Evolutionary conservation across 2,329 filamentous ascomycete species (phyloP).

Genomic region (Sarocladium oryzae): DNA sequence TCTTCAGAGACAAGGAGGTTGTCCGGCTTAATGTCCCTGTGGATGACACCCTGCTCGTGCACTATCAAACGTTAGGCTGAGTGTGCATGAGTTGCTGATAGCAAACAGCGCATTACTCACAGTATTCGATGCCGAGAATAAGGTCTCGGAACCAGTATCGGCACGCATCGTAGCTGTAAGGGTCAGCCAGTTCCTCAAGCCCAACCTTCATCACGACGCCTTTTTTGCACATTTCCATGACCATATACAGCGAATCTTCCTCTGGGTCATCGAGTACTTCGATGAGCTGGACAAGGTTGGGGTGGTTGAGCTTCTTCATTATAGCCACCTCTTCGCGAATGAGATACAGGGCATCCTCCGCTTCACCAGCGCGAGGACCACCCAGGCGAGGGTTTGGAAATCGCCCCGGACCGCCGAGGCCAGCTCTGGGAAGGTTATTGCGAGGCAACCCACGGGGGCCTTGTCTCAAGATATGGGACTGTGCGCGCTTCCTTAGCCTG

Average conservation of each 20-base stretch:
- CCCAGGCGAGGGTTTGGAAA: slow-evolving; percentile 10
- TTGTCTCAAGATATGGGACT: slow-evolving; percentile 72
- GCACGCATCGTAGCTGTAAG: slow-evolving; percentile 76
- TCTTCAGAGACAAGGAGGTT: slow-evolving; percentile 87
- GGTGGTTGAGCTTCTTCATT: slow-evolving; percentile 97
- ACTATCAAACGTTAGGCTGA: slow-evolving; percentile 44
- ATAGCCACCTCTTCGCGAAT: slow-evolving; percentile 97
- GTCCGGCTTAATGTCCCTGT: slow-evolving; percentile 96
- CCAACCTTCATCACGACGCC: slow-evolving; percentile 96
- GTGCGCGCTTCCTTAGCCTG: slow-evolving; percentile 78
- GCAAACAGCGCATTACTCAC: slow-evolving; percentile 43
- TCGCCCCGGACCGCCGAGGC: slow-evolving; percentile 17
- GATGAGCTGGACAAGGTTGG: slow-evolving; percentile 85
- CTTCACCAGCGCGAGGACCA: slow-evolving; percentile 43
- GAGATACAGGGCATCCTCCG: slow-evolving; percentile 66
- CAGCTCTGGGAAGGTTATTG: slow-evolving; percentile 30
- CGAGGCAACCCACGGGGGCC: slow-evolving; percentile 27
- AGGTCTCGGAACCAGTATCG: slow-evolving; percentile 92
- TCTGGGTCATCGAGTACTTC: slow-evolving; percentile 94
- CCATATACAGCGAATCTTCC: slow-evolving; percentile 96
- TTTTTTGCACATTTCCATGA: slow-evolving; percentile 98
- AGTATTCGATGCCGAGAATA: slow-evolving; percentile 89
- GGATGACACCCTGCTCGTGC: slow-evolving; percentile 89
- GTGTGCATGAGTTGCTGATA: not conserved
- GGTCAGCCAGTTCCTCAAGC: slow-evolving; percentile 72